Percentiles rank a stretch among this genome's conserved stretches.
Evolutionary conservation across 768 basidiomycete species (phyloP).

Genomic region (Lyophyllum semitale): DNA sequence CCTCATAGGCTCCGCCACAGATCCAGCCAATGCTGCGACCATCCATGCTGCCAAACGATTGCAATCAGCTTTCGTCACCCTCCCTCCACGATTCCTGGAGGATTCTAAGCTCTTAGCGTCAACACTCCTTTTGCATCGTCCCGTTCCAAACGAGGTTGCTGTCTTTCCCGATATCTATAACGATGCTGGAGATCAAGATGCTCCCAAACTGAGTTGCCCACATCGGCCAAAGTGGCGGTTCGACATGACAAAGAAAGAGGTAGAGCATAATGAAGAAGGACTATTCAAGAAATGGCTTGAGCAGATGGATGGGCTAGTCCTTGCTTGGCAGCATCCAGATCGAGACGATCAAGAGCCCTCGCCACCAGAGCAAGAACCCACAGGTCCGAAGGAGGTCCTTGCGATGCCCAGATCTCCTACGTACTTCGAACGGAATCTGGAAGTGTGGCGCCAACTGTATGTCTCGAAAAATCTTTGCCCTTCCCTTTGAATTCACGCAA

Average conservation of each 20-base stretch:
- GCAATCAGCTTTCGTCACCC: slow-evolving; percentile 70
- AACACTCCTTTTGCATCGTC: slow-evolving; percentile 52
- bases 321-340: slow-evolving; percentile 24
- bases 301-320: slow-evolving; percentile 58
- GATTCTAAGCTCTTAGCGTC: slow-evolving; percentile 59
- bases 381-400: slow-evolving; percentile 5
- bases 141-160: slow-evolving; percentile 45
- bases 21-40: slow-evolving; percentile 27
- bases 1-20: slow-evolving; percentile 21
- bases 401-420: slow-evolving; percentile 66
- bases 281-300: slow-evolving; percentile 78
- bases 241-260: slow-evolving; percentile 84
- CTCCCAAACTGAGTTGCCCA: slow-evolving; percentile 47
- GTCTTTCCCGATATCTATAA: slow-evolving; percentile 31
- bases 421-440: slow-evolving; percentile 87
- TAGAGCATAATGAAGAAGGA: slow-evolving; percentile 89
- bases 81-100: slow-evolving; percentile 62
- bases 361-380: slow-evolving; percentile 5
- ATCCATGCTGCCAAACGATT: slow-evolving; percentile 51
- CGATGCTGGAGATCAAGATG: slow-evolving; percentile 18
- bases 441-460: slow-evolving; percentile 93
- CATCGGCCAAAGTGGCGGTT: slow-evolving; percentile 85
- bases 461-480: slow-evolving; percentile 26
- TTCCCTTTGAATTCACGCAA: slow-evolving; percentile 11
- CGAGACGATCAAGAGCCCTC: slow-evolving; percentile 41